Evolutionary conservation across 441 rosid genomes (phyloP), one percentile per base, ranked within the genome.

Genomic region (Adansonia grandidieri): DNA sequence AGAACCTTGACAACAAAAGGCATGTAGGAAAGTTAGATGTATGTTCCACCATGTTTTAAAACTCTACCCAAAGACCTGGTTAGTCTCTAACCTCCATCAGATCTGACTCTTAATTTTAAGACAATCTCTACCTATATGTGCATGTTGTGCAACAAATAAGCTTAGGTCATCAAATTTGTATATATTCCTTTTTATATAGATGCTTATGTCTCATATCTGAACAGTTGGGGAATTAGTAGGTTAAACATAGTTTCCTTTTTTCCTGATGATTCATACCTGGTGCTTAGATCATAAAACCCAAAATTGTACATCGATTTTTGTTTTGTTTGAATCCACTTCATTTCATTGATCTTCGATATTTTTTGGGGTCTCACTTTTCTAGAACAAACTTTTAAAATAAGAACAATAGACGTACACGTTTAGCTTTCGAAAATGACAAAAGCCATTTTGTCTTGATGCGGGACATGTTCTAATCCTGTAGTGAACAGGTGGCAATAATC

Each of bases 71-170:
- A 17, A 32, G n/a, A 71, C 72, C 17, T 44, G 66, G 48, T 45
- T 54, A 79, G 62, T 8, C 5, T 32, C 63, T 48, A 37, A 79
- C 64, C 56, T 50, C 14, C 66, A 15, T 67, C 63, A 54, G 20
- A 65, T 64, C 53, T 64, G 10, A 48, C 28, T 42, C 37, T 2
- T 14, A 6, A 9, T 5, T 66, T 7, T 8, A 40, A n/a, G 68
- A 11, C 68, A 62, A 32, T 28, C 45, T 42, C 45, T 42, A 42
- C 8, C 9, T 61, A 32, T 5, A 24, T 32, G 13, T 62, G 66
- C 37, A 1, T 22, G 14, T 61, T 24, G 65, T 61, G 40, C 40
- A 61, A 61, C 14, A 22, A 24, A 61, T 4, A 61, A 24, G 2
- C 65, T 13, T 13, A 24, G 64, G 19, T 60, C 37, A 60, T 60